These are phyloP conservation scores for Aspergillus pseudoterreus DNA, from an alignment of 2,329 filamentous ascomycete species.

Conservation along the genomic window DNA sequence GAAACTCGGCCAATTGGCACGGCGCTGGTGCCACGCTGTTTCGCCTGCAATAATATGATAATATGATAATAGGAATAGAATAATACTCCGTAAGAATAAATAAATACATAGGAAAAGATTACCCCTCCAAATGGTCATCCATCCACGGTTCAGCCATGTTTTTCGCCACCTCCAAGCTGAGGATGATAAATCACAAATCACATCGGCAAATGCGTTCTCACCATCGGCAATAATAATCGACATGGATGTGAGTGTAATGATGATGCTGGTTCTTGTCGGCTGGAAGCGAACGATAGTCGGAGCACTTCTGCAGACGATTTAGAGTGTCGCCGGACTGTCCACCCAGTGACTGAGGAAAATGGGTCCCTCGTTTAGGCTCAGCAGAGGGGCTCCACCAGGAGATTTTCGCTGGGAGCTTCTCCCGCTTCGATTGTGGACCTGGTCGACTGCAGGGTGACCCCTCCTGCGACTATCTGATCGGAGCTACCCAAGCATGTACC, in stretches of 20 bases:
- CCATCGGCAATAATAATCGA: background rate
- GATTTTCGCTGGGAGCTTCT: conserved; percentile 34
- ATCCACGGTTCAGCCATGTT: conserved; percentile 7
- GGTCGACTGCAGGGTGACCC: conserved; percentile 7
- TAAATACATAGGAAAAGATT: background rate
- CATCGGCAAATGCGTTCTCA: conserved; percentile 5
- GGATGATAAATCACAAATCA: conserved; percentile 13
- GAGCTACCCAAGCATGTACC: background rate
- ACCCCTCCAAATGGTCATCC: conserved; percentile 3
- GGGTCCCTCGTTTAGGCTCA: conserved; percentile 15
- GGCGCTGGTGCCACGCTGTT: conserved; percentile 17
- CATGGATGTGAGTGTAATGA: background rate
- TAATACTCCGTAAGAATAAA: background rate
- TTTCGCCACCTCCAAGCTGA: conserved; percentile 9
- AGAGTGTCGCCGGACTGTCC: background rate
- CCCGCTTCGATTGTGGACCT: conserved; percentile 37
- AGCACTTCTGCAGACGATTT: background rate
- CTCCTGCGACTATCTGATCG: conserved; percentile 13
- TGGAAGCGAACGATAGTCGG: background rate
- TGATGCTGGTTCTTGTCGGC: background rate
- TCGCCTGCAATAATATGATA: conserved; percentile 2
- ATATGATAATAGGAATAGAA: no score
- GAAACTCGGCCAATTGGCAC: conserved; percentile 8
- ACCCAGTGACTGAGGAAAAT: conserved; percentile 2
- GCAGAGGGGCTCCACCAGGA: conserved; percentile 26